Percentiles rank a stretch among this genome's conserved stretches.
These are phyloP conservation scores for Pseudogymnoascus pannorum DNA, from an alignment of 2,329 filamentous ascomycete genomes.

Conservation along the genomic window DNA sequence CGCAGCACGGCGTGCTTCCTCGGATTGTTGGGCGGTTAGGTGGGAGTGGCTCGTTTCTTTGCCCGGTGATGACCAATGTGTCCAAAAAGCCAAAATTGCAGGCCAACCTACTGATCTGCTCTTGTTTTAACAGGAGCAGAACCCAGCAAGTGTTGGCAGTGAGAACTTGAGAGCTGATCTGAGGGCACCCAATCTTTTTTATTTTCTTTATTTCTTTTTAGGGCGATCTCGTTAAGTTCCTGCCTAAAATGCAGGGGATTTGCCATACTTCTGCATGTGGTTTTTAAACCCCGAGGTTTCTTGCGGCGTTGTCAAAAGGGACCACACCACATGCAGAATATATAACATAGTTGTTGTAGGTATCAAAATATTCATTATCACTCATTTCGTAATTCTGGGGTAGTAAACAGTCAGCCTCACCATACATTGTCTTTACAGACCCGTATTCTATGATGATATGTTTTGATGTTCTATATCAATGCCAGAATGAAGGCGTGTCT, in stretches of 20 bases:
- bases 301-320: not conserved
- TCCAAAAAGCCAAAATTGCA: constrained; percentile 35
- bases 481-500: no score
- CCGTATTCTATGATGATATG: not conserved
- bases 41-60: constrained; percentile 15
- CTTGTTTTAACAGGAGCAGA: constrained; percentile 15
- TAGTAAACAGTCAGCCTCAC: not conserved
- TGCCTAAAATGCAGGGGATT: not conserved
- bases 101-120: constrained; percentile 26
- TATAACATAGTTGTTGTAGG: not conserved
- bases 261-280: not conserved
- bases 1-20: not conserved
- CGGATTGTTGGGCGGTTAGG: constrained; percentile 11
- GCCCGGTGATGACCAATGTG: constrained; percentile 31
- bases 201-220: not conserved
- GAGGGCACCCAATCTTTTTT: constrained; percentile 23
- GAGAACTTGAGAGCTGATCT: constrained; percentile 35
- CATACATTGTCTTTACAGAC: not conserved
- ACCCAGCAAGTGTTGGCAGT: constrained; percentile 28
- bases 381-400: not conserved
- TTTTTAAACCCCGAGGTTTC: not conserved
- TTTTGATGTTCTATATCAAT: not conserved
- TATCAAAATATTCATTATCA: not conserved
- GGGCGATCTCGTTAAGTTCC: not conserved
- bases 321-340: not conserved